phyloP scores from a whole-genome alignment of 164 flowering plant genomes.

The Magnolia officinalis region DNA sequence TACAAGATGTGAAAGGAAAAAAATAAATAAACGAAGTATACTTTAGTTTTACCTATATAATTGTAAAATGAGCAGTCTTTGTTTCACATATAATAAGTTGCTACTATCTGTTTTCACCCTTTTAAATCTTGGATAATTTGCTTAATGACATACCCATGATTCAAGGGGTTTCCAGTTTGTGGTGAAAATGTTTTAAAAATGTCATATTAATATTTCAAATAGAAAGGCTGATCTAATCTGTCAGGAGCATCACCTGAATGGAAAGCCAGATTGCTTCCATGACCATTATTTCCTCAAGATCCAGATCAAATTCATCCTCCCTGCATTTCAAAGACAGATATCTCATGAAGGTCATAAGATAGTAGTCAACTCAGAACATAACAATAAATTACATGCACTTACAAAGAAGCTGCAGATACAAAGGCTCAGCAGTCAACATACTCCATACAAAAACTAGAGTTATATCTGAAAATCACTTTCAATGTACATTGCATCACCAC shows the following conservation, averaged over 20 bases:
- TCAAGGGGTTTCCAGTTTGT: neutral
- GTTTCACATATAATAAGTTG: no score
- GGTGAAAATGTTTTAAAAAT: neutral
- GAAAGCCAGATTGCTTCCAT: conserved; percentile 99
- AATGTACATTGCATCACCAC: neutral
- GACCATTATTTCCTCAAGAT: conserved; percentile 92
- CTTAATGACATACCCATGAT: neutral
- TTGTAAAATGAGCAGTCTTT: no score
- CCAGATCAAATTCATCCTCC: conserved; percentile 80
- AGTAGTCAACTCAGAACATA: neutral
- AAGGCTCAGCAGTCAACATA: neutral
- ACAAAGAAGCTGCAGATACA: neutral
- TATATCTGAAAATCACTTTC: neutral
- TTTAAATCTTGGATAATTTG: no score
- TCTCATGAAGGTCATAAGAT: neutral
- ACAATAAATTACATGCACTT: neutral
- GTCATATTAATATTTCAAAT: neutral
- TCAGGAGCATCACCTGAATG: conserved; percentile 59
- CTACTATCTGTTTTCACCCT: no score
- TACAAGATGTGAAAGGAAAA: no score
- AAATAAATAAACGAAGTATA: no score
- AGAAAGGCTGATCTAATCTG: neutral
- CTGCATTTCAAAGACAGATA: conserved; percentile 35
- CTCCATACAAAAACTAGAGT: neutral
- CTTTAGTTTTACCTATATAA: no score